A percentile compares a stretch with the other conserved stretches of the same genome.
Conservation (phyloP, 768 basidiomycete species). For the Suillus placidus region DNA sequence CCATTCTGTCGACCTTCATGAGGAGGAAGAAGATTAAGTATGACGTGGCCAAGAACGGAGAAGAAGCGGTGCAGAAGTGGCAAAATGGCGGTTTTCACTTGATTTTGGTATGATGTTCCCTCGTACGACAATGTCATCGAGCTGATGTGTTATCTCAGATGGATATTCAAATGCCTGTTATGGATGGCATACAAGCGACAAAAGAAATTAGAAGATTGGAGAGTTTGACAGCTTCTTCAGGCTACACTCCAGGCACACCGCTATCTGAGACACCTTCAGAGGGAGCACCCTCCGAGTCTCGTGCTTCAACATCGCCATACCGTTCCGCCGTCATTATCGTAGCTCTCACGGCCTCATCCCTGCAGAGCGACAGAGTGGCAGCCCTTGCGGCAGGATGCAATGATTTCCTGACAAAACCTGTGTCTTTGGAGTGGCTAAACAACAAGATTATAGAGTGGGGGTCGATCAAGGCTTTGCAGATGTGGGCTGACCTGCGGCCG, state of each 20-base stretch:
- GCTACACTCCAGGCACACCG: conserved; percentile 72
- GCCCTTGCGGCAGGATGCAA: conserved; percentile 99
- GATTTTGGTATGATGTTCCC: conserved; percentile 70
- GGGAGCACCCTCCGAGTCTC: conserved; percentile 47
- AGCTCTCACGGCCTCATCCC: conserved; percentile 94
- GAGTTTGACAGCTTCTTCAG: conserved; percentile 62
- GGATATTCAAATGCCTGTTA: conserved; percentile 99
- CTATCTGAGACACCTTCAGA: conserved; percentile 67
- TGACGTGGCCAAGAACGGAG: conserved; percentile 92
- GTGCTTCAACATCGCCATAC: conserved; percentile 64
- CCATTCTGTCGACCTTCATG: conserved; percentile 96
- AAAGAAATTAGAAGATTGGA: conserved; percentile 92
- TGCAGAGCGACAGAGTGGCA: conserved; percentile 93
- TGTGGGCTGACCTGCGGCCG: conserved; percentile 85
- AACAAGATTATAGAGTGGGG: conserved; percentile 99
- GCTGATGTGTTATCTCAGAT: conserved; percentile 60
- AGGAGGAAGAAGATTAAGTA: conserved; percentile 94
- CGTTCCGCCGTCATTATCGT: conserved; percentile 97
- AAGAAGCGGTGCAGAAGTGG: conserved; percentile 97
- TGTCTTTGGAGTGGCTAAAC: conserved; percentile 92
- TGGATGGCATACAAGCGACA: conserved; percentile 97
- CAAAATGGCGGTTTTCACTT: conserved; percentile 90
- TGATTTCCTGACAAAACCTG: conserved; percentile 97
- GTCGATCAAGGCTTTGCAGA: conserved; percentile 90
- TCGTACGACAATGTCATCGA: conserved; percentile 1